Evolutionary conservation across 192 early-diverging fungal species (phyloP).

Genomic region (Rhizophagus clarus): DNA sequence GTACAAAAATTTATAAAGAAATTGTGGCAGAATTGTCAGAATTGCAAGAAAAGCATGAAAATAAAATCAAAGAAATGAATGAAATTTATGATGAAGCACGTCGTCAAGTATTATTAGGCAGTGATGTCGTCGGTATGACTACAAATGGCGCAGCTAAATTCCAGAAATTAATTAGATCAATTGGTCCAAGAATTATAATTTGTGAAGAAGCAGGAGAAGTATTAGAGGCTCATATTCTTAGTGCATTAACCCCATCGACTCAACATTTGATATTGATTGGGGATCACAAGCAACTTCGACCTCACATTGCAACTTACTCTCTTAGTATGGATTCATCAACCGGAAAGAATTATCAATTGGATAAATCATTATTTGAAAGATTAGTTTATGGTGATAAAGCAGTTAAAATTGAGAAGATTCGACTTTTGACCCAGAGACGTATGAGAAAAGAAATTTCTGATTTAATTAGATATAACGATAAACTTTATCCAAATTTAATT

Average conservation of each 20-base stretch:
- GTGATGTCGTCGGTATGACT: constrained; percentile 59
- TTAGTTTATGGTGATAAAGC: constrained; percentile 24
- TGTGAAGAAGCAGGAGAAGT: constrained; percentile 65
- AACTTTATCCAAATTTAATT: constrained; percentile 49
- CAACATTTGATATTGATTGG: constrained; percentile 63
- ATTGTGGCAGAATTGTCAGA: constrained; percentile 32
- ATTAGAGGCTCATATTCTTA: constrained; percentile 57
- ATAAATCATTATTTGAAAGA: constrained; percentile 57
- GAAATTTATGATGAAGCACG: constrained; percentile 41
- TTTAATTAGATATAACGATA: constrained; percentile 46
- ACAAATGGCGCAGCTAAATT: constrained; percentile 63
- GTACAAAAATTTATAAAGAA: constrained; percentile 20
- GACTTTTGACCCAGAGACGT: constrained; percentile 42
- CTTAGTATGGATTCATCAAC: constrained; percentile 40
- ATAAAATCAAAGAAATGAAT: constrained; percentile 20
- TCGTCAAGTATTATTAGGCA: constrained; percentile 31
- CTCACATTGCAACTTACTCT: background rate
- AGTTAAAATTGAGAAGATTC: background rate
- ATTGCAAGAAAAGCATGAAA: constrained; percentile 1
- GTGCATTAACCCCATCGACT: constrained; percentile 43
- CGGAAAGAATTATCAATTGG: constrained; percentile 44
- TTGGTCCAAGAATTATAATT: constrained; percentile 54
- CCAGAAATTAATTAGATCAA: constrained; percentile 31
- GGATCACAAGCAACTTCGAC: constrained; percentile 38
- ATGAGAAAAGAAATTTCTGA: constrained; percentile 54